These are phyloP conservation scores for Ascosphaera acerosa DNA, from an alignment of 2,329 filamentous ascomycete genomes.

Conservation along the genomic window DNA sequence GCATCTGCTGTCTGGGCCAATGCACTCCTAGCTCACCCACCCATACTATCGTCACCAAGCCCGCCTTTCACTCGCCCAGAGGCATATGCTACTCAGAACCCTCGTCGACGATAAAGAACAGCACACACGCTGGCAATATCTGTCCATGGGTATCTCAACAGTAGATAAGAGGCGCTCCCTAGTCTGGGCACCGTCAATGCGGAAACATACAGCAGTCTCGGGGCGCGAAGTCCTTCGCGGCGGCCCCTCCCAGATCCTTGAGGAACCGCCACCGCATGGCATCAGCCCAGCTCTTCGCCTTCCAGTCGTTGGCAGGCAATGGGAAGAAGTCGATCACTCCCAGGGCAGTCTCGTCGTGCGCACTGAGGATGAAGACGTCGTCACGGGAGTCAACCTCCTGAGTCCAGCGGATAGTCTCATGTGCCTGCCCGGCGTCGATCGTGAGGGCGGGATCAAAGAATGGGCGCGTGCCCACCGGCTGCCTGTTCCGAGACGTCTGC, in stretches of 20 bases:
- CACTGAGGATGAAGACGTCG: conserved; percentile 11
- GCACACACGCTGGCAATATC: no score
- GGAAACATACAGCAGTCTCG: no score
- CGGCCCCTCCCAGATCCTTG: conserved; percentile 1
- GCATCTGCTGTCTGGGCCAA: no score
- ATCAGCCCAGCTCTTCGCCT: conserved; percentile 8
- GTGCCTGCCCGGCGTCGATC: conserved; percentile 4
- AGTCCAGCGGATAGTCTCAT: conserved; percentile 6
- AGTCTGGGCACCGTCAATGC: no score
- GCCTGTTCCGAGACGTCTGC: neutral
- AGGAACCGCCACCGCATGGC: conserved; percentile 3
- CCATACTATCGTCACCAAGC: no score
- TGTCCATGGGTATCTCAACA: no score
- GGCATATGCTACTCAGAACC: no score
- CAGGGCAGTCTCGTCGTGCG: conserved; percentile 9
- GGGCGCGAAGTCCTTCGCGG: neutral
- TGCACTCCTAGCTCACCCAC: no score
- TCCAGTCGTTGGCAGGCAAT: conserved; percentile 10
- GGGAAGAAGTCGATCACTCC: conserved; percentile 10
- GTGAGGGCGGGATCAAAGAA: conserved; percentile 8
- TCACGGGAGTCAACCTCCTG: conserved; percentile 9
- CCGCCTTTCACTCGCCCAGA: no score
- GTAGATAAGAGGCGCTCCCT: no score
- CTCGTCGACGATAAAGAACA: no score
- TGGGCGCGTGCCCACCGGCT: neutral